A percentile compares a stretch with the other conserved stretches of the same genome.
Evolutionary conservation across 1,139 yeast species (phyloP).

Genomic region (Suhomyces bolitotheri): DNA sequence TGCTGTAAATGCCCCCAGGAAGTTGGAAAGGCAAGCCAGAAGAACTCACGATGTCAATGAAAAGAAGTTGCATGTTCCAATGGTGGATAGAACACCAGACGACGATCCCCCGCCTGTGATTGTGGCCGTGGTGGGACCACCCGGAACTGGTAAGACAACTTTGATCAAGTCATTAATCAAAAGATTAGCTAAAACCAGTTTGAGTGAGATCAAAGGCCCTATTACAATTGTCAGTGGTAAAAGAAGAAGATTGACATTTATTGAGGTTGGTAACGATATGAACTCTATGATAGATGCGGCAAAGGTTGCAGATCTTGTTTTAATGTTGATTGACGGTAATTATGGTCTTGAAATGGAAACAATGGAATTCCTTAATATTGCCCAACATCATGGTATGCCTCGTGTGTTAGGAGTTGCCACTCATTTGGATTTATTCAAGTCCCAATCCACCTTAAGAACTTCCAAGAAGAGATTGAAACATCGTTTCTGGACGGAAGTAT

Average conservation of each 20-base stretch:
- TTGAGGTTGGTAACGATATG: conserved; percentile 90
- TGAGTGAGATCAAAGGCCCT: conserved; percentile 90
- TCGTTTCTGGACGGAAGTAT: conserved; percentile 98
- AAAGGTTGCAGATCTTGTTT: conserved; percentile 89
- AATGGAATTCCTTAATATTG: conserved; percentile 94
- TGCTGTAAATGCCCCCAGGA: conserved; percentile 90
- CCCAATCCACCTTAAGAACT: conserved; percentile 85
- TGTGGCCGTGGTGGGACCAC: conserved; percentile 97
- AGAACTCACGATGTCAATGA: conserved; percentile 87
- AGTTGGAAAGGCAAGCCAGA: conserved; percentile 79
- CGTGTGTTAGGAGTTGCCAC: conserved; percentile 94
- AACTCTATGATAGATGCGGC: conserved; percentile 97
- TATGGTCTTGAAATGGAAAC: conserved; percentile 99
- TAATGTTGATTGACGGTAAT: conserved; percentile 90
- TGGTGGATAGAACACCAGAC: conserved; percentile 97
- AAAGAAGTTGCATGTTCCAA: conserved; percentile 88
- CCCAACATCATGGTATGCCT: conserved; percentile 99
- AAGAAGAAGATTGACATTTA: conserved; percentile 85
- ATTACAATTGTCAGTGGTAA: conserved; percentile 97
- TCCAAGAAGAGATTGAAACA: conserved; percentile 90
- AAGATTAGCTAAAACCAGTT: conserved; percentile 83
- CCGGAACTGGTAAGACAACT: conserved; percentile 97
- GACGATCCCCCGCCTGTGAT: conserved; percentile 97
- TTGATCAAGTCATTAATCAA: conserved; percentile 85
- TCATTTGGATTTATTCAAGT: conserved; percentile 90